Conservation (phyloP, 2,329 filamentous ascomycete species). For the Cylindrodendrum hubeiense region DNA sequence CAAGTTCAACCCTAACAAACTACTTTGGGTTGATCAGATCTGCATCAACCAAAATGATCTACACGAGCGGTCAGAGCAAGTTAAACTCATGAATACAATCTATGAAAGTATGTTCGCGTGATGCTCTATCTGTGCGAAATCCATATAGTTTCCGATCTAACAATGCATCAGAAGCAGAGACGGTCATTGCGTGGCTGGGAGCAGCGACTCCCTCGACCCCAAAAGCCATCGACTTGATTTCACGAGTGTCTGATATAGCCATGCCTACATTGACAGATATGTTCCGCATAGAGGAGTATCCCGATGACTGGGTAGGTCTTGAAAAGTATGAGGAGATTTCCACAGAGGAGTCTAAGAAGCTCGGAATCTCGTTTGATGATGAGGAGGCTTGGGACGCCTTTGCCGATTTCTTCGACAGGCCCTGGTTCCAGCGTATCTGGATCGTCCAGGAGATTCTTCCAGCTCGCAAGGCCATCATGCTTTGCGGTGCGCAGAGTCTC, state of each 20-base stretch:
- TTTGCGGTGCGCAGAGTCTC: conserved; percentile 26
- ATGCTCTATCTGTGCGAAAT: neutral
- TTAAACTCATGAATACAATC: conserved; percentile 33
- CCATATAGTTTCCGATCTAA: neutral
- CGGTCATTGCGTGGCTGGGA: conserved; percentile 34
- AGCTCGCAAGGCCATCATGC: conserved; percentile 32
- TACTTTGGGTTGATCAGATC: conserved; percentile 36
- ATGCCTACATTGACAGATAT: conserved; percentile 31
- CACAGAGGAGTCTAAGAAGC: conserved; percentile 15
- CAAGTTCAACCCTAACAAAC: conserved; percentile 22
- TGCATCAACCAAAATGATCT: conserved; percentile 34
- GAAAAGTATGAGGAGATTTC: conserved; percentile 23
- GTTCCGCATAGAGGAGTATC: conserved; percentile 27
- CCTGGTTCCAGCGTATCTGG: conserved; percentile 40
- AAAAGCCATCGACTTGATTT: conserved; percentile 20
- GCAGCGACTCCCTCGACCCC: conserved; percentile 9
- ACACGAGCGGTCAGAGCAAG: conserved; percentile 27
- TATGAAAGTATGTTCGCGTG: conserved; percentile 30
- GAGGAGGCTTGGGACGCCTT: conserved; percentile 22
- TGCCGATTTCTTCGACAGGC: conserved; percentile 27
- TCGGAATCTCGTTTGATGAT: conserved; percentile 33
- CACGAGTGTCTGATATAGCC: conserved; percentile 28
- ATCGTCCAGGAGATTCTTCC: conserved; percentile 39
- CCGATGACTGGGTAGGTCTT: conserved; percentile 15
- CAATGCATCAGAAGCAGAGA: conserved; percentile 31